Evolutionary conservation across 345 rosid species (phyloP).

Genomic region (Eutrema yunnanense): DNA sequence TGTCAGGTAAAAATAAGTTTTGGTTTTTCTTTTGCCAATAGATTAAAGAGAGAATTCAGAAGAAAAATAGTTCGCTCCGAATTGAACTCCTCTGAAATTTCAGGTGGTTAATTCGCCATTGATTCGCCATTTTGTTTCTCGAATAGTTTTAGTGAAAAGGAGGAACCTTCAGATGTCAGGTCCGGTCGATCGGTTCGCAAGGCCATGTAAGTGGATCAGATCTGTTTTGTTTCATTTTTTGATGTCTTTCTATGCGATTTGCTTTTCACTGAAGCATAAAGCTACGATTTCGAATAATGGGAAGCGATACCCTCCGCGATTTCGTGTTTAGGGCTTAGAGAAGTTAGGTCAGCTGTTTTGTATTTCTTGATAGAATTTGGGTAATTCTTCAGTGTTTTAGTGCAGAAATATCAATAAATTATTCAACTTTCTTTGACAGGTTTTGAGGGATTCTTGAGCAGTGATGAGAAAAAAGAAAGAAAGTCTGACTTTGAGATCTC

Average conservation of each 20-base stretch:
- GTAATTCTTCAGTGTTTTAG: background rate
- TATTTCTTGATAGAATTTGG: background rate
- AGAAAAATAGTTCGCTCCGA: background rate
- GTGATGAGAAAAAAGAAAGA: constrained; percentile 92
- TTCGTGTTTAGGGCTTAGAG: background rate
- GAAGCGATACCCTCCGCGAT: background rate
- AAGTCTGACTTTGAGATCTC: constrained; percentile 96
- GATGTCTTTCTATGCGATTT: background rate
- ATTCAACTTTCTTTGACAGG: constrained; percentile 33
- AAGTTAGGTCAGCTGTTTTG: background rate
- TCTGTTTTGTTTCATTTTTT: background rate
- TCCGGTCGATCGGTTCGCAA: constrained; percentile 88
- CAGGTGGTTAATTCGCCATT: background rate
- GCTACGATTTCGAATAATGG: background rate
- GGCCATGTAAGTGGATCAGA: constrained; percentile 69
- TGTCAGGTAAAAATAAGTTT: constrained; percentile 1
- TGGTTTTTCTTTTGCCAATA: background rate
- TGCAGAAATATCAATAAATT: background rate
- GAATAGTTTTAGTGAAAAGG: background rate
- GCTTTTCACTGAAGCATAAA: background rate
- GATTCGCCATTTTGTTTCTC: background rate
- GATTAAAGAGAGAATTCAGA: background rate
- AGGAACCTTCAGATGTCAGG: constrained; percentile 66
- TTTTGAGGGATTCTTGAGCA: constrained; percentile 85
- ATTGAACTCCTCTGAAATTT: constrained; percentile 21